phyloP scores from a whole-genome alignment of 2,329 filamentous ascomycete species.

The Fusarium decemcellulare region DNA sequence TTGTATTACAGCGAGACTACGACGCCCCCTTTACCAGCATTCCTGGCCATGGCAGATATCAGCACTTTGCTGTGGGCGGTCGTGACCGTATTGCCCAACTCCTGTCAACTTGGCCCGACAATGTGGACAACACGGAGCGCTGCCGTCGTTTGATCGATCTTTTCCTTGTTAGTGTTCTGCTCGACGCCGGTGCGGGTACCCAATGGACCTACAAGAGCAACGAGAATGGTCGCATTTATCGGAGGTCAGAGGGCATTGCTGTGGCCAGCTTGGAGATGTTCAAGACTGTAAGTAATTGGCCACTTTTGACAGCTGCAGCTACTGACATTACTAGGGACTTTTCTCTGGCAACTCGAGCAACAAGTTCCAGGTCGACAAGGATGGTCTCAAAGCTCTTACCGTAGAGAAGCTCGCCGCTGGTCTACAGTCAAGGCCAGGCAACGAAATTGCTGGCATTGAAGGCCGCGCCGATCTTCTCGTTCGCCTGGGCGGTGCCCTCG shows the following conservation, averaged over 20 bases:
- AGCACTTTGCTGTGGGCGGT: constrained; percentile 87
- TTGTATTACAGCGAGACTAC: constrained; percentile 63
- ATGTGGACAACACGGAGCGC: constrained; percentile 79
- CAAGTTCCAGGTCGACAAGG: constrained; percentile 91
- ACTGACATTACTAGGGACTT: constrained; percentile 67
- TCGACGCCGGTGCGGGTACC: constrained; percentile 91
- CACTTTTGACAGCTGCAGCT: constrained; percentile 2
- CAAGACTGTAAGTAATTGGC: constrained; percentile 70
- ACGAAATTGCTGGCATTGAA: constrained; percentile 87
- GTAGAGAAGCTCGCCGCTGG: constrained; percentile 82
- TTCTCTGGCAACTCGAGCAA: constrained; percentile 89
- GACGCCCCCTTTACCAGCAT: constrained; percentile 73
- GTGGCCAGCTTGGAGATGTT: constrained; percentile 89
- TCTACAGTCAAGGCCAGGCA: constrained; percentile 85
- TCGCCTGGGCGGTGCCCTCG: constrained; percentile 80
- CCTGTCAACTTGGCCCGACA: constrained; percentile 76
- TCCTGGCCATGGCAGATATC: constrained; percentile 88
- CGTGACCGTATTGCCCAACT: constrained; percentile 81
- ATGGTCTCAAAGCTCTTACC: constrained; percentile 81
- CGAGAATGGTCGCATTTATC: constrained; percentile 86
- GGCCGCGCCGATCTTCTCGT: constrained; percentile 86
- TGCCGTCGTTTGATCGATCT: constrained; percentile 83
- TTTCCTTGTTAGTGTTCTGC: constrained; percentile 83
- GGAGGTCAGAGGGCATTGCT: constrained; percentile 89
- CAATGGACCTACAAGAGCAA: constrained; percentile 94